Base-by-base conservation (phyloP, 768 basidiomycete genomes). In the Artomyces pyxidatus region DNA sequence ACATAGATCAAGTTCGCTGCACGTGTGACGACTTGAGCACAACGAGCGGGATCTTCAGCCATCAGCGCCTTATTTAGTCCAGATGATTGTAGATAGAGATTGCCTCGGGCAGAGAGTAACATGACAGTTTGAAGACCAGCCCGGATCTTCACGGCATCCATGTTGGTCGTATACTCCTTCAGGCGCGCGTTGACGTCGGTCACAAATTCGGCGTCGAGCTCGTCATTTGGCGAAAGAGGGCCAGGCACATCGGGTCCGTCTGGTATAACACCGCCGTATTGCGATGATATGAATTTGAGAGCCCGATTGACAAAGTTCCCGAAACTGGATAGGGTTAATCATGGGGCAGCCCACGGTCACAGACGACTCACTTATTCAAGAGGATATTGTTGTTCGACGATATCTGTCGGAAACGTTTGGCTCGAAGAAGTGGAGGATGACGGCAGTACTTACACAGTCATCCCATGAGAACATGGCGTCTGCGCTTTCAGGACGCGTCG, bases 401-500 rank as follows among this genome's bases (percentile, higher is more conserved):
- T 57, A 98, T 86, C 88, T 92, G 27, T 45, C 16, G 28, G 25
- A 27, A 25, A 37, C 16, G 21, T 50, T 27, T 30, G 19, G 29
- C 43, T 44, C 17, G 12, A 10, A 48, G 11, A 30, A 16, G 4
- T 1, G 38, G 26, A 11, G 10, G 17, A 14, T 30, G 37, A 32
- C 3, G 26, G 26, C 3, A 21, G n/a, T n/a, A 66, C 86, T 63
- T 63, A 91, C 90, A 60, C 93, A 95, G 53, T 92, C 92, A 14
- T 81, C 73, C 96, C 96, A 99, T 0, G 93, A 91, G 72, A 99
- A 99, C 75, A 89, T 92, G 40, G 94, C 81, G 62, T 99, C 96
- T 17, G 82, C 83, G 7, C 83, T 92, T 68, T 99, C 96, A 2
- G 96, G 96, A 44, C 96, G 75, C 11, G 90, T 85, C 7, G 89